Base-by-base conservation (phyloP, 768 basidiomycete species). In the Termitomyces sp. region DNA sequence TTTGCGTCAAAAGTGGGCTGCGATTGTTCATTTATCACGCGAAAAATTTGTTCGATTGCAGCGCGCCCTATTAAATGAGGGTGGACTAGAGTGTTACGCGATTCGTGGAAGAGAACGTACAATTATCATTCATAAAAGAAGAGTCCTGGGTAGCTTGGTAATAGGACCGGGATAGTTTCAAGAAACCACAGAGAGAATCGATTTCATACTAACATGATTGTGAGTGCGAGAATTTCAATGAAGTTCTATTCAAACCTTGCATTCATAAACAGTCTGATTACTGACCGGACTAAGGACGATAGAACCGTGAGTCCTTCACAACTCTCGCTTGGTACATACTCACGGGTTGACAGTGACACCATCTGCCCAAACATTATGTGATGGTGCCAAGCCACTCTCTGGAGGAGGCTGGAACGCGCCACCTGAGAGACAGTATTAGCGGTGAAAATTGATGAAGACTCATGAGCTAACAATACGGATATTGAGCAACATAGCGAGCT, bases 401-500 rank as follows among this genome's bases (percentile, higher is more conserved):
- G 86, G 83, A 10, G 91, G 91, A 48, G 91, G 89, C 62, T 92
- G 91, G 74, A 92, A 92, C 15, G 89, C 79, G 45, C 91, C 88
- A 67, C 81, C 81, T 83, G 59, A 31, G 46, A 43, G 37, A 25
- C 47, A 32, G 40, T 6, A 43, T 59, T 9, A 65, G 42, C 31
- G 6, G 1, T 5, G 43, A 38, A 31, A 43, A 10, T 43, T 8
- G 4, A 59, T 46, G 2, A 1, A 12, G 11, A 25, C 32, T 11
- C 12, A n/a, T n/a, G 20, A 12, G 60, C 81, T 81, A 31, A 83
- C 91, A 92, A 71, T 92, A 92, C 0, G 90, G 90, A 67, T 86
- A 86, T 66, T 87, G 73, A 2, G 86, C 77, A 25, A 90, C 85
- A 73, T 88, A 91, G 36, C 84, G 83, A 25, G 87, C 86, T 71